Evolutionary conservation across 495 filamentous ascomycete species (phyloP).

Genomic region (Hypomontagnella monticulosa): DNA sequence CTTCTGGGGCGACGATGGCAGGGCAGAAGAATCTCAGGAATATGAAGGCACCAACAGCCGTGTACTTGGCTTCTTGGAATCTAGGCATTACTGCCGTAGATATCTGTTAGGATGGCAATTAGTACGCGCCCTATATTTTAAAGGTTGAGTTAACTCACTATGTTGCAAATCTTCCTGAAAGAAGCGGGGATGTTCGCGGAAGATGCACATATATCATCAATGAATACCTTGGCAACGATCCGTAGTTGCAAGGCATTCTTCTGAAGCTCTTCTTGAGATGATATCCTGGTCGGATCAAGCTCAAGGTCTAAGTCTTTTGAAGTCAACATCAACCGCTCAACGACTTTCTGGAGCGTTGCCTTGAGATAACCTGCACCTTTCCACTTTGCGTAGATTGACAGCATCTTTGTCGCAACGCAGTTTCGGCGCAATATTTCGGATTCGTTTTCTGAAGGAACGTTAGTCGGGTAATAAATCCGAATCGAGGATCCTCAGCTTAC

Average conservation of each 20-base stretch:
- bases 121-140: neutral
- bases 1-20: slow-evolving; percentile 73
- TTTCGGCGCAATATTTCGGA: slow-evolving; percentile 69
- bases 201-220: slow-evolving; percentile 71
- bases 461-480: slow-evolving; percentile 1
- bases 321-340: slow-evolving; percentile 67
- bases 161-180: slow-evolving; percentile 71
- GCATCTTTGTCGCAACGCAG: slow-evolving; percentile 74
- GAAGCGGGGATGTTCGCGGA: slow-evolving; percentile 65
- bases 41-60: slow-evolving; percentile 73
- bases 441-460: slow-evolving; percentile 61
- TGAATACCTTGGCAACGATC: slow-evolving; percentile 70
- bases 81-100: slow-evolving; percentile 64
- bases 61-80: slow-evolving; percentile 75
- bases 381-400: slow-evolving; percentile 74
- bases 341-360: slow-evolving; percentile 68
- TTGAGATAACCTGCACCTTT: slow-evolving; percentile 70
- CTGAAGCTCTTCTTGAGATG: slow-evolving; percentile 65
- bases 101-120: slow-evolving; percentile 52
- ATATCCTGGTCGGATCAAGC: slow-evolving; percentile 67
- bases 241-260: slow-evolving; percentile 68
- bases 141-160: slow-evolving; percentile 50
- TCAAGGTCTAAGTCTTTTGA: slow-evolving; percentile 71
- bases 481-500: slow-evolving; percentile 37
- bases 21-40: slow-evolving; percentile 76